phyloP scores from a whole-genome alignment of 2,329 filamentous ascomycete genomes.

The Magnaporthiopsis rhizophila region DNA sequence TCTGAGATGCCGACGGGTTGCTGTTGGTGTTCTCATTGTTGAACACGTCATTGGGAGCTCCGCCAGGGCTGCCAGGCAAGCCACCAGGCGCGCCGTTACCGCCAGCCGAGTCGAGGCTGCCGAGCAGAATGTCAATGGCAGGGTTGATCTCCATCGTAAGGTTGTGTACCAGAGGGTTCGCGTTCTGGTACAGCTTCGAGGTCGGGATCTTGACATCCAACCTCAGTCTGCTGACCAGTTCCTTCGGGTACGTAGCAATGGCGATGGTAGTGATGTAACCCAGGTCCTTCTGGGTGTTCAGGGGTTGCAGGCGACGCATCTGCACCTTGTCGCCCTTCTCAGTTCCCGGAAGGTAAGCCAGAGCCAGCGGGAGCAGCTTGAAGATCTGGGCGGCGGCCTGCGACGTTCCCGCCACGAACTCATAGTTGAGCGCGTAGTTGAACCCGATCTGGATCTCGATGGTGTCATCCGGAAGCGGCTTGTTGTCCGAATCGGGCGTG shows the following conservation, averaged over 20 bases:
- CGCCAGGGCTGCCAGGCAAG: constrained; percentile 22
- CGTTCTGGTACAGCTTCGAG: constrained; percentile 68
- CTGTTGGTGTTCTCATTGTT: constrained; percentile 27
- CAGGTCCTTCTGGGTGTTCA: constrained; percentile 59
- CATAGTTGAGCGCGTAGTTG: constrained; percentile 70
- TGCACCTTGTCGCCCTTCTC: constrained; percentile 40
- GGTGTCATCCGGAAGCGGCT: constrained; percentile 50
- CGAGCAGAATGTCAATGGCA: constrained; percentile 59
- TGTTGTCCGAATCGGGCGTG: constrained; percentile 53
- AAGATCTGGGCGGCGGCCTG: constrained; percentile 82
- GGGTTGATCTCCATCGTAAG: constrained; percentile 79
- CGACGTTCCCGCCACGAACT: constrained; percentile 65
- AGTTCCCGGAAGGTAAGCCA: constrained; percentile 51
- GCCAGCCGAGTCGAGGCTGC: constrained; percentile 32
- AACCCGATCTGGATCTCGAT: constrained; percentile 81
- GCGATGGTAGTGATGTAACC: constrained; percentile 79
- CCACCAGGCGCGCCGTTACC: constrained; percentile 22
- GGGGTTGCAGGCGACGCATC: constrained; percentile 67
- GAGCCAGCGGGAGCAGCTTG: constrained; percentile 62
- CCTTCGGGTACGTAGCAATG: constrained; percentile 59
- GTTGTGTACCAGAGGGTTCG: constrained; percentile 55
- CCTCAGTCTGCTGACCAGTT: constrained; percentile 58
- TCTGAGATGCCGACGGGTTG: constrained; percentile 49
- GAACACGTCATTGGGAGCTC: constrained; percentile 24
- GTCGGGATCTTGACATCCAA: constrained; percentile 63